Evolutionary conservation across 805 yeast species (phyloP).

Genomic region (Isabelozyma rhagii): DNA sequence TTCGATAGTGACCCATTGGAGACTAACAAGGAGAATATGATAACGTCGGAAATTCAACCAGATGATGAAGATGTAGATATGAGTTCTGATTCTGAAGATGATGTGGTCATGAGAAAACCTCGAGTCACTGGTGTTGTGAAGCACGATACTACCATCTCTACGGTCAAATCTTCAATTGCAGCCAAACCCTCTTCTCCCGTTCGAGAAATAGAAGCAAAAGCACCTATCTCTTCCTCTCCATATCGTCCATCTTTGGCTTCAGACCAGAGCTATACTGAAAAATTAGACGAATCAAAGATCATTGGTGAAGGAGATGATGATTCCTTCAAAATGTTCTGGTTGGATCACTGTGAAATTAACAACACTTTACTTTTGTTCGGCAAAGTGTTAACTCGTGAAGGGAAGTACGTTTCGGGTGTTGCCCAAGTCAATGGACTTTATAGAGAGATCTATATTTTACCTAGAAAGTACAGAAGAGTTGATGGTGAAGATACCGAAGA

Average conservation of each 20-base stretch:
- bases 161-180: constrained; percentile 23
- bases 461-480: constrained; percentile 47
- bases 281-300: constrained; percentile 23
- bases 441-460: constrained; percentile 76
- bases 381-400: constrained; percentile 60
- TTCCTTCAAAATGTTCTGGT: constrained; percentile 77
- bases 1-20: constrained; percentile 3
- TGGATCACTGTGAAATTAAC: constrained; percentile 81
- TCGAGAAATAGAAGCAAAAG: not conserved
- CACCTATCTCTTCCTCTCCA: constrained; percentile 12
- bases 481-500: constrained; percentile 38
- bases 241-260: constrained; percentile 13
- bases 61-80: constrained; percentile 1
- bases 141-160: constrained; percentile 40
- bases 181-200: constrained; percentile 14
- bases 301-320: constrained; percentile 26
- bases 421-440: constrained; percentile 68
- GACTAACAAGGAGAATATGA: constrained; percentile 11
- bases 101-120: constrained; percentile 52
- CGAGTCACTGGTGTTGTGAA: constrained; percentile 43
- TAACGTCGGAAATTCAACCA: not conserved
- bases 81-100: constrained; percentile 47
- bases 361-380: constrained; percentile 74
- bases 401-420: constrained; percentile 65
- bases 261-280: constrained; percentile 27